Base-by-base conservation (phyloP, 2,329 filamentous ascomycete species). In the Arachnomyces sp. region DNA sequence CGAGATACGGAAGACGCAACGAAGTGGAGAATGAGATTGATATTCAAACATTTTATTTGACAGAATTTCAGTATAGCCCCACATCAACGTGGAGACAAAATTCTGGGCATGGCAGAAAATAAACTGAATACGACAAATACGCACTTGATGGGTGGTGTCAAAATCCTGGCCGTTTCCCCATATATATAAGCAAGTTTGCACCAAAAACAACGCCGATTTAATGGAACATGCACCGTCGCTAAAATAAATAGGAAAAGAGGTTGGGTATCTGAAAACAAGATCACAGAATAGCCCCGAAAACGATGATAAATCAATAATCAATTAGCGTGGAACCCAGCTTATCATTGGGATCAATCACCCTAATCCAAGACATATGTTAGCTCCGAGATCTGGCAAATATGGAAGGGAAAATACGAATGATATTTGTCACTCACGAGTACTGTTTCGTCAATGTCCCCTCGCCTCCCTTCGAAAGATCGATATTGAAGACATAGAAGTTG, bases 401-500 rank as follows among this genome's bases (percentile, higher is more conserved):
- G n/a, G 12, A 6, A 18, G 3, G 37, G 9, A 33, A 16, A 18
- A 17, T 18, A 25, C 4, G 8, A 16, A 11, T 14, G 11, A 31
- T 21, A 14, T 18, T 31, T 7, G 15, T 31, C 11, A 13, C 15
- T n/a, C 70, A 95, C 87, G 87, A 93, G 61, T 88, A 95, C 59
- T 94, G 86, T 61, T 93, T 93, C 38, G 89, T 81, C 52, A 98
- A 66, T 36, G 84, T 86, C 0, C 92, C 92, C 65, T 98, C 92
- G 16, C 92, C 92, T 13, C 92, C 92, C 46, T 86, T 85, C 52
- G 94, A 89, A 70, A 98, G 78, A 60, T 98, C 89, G 40, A 98
- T 88, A 49, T 86, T 90, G 65, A 90, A 98, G 21, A 96, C 84
- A 53, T 92, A 95, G 57, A 95, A 96, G 16, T 83, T 83, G 7